phyloP scores from a whole-genome alignment of 2,329 filamentous ascomycete species.

The Sporothrix humicola region DNA sequence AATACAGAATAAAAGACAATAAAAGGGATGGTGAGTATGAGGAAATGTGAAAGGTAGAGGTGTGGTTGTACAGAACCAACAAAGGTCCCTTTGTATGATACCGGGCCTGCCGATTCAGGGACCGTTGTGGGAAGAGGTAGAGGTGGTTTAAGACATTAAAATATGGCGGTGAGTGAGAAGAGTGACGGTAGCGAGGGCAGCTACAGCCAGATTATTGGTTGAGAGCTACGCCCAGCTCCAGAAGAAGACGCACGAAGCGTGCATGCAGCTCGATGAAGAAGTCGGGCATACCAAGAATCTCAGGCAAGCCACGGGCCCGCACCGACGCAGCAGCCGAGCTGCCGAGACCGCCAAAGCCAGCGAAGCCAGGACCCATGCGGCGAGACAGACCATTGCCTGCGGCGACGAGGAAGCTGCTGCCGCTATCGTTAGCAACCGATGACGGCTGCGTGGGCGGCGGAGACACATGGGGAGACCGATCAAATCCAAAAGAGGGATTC shows the following conservation, averaged over 20 bases:
- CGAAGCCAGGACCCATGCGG: constrained; percentile 61
- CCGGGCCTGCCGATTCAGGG: constrained; percentile 26
- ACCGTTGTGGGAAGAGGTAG: background rate
- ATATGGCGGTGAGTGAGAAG: background rate
- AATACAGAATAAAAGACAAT: background rate
- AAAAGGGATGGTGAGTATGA: background rate
- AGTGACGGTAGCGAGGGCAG: background rate
- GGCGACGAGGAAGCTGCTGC: constrained; percentile 63
- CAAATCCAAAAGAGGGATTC: constrained; percentile 44
- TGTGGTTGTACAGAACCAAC: constrained; percentile 12
- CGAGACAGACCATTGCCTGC: constrained; percentile 61
- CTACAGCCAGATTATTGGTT: constrained; percentile 41
- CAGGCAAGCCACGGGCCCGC: constrained; percentile 66
- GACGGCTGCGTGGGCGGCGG: constrained; percentile 38
- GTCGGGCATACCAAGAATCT: constrained; percentile 69
- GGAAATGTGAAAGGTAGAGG: background rate
- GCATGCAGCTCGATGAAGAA: constrained; percentile 71
- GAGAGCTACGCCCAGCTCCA: constrained; percentile 62
- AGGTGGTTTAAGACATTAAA: background rate
- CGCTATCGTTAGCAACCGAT: constrained; percentile 43
- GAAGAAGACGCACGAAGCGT: constrained; percentile 66
- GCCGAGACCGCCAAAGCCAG: constrained; percentile 59
- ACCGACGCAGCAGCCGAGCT: constrained; percentile 59
- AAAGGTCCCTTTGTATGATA: background rate
- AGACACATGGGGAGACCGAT: constrained; percentile 39